phyloP scores from a whole-genome alignment of 1,284 basidiomycete species.

The Ganoderma lucidum region DNA sequence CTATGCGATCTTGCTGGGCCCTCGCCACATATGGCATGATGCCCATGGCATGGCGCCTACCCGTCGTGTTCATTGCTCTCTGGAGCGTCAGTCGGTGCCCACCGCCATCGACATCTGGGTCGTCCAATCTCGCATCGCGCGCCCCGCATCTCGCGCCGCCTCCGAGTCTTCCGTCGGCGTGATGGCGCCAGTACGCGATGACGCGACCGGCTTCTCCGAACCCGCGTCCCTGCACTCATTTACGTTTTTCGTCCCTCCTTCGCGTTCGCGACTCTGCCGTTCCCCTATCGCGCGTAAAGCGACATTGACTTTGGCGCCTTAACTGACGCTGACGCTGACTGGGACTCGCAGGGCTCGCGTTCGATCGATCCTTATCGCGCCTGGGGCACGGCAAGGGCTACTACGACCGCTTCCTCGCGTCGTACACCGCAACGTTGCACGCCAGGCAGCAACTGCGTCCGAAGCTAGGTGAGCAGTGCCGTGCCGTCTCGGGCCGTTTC shows the following conservation, averaged over 20 bases:
- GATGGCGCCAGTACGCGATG: background rate
- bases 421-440: constrained; percentile 47
- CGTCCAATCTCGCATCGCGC: constrained; percentile 7
- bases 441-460: constrained; percentile 23
- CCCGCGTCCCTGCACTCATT: background rate
- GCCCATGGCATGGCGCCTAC: background rate
- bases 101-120: background rate
- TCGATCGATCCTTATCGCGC: constrained; percentile 72
- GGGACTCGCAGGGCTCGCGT: constrained; percentile 67
- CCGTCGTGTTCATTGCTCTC: background rate
- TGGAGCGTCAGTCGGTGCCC: background rate
- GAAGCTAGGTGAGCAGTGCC: constrained; percentile 23
- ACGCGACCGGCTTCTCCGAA: background rate
- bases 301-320: too few relatives aligned
- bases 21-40: constrained; percentile 13
- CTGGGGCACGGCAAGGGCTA: constrained; percentile 85
- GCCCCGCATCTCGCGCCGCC: background rate
- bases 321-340: background rate
- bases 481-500: background rate
- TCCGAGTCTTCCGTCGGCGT: too few relatives aligned
- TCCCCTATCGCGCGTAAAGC: too few relatives aligned
- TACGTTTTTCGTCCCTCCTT: background rate
- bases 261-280: background rate
- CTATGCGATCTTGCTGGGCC: constrained; percentile 10
- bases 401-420: constrained; percentile 76